A percentile compares a stretch with the other conserved stretches of the same genome.
Evolutionary conservation across 176 grass and related monocot species (phyloP).

Genomic region (Lolium multiflorum): DNA sequence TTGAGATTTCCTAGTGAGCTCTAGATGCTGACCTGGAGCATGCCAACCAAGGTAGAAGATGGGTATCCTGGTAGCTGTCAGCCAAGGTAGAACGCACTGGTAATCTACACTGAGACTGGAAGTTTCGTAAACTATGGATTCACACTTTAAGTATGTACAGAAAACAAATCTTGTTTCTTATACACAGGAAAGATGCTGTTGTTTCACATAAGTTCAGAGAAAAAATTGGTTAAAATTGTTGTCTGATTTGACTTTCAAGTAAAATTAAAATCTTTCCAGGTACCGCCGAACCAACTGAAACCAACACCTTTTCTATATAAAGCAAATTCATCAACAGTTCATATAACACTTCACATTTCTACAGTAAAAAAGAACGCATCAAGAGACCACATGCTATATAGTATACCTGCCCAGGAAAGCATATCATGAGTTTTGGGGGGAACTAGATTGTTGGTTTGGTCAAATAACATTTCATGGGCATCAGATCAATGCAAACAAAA

Average conservation of each 20-base stretch:
- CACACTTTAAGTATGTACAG: not conserved
- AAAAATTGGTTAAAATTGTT: not conserved
- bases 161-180: not conserved
- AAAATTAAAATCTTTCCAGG: not conserved
- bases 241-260: not conserved
- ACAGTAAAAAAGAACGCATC: conserved; percentile 25
- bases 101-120: not conserved
- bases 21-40: not conserved
- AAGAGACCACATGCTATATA: not conserved
- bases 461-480: not conserved
- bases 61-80: not conserved
- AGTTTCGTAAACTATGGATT: not conserved
- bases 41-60: not conserved
- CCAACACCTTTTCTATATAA: not conserved
- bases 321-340: not conserved
- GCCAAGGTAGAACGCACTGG: not conserved
- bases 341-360: not conserved
- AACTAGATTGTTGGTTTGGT: conserved; percentile 17
- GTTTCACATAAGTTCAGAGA: not conserved
- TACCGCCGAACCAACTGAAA: not conserved
- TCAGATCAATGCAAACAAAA: not conserved
- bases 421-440: not conserved
- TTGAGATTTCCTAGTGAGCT: not conserved
- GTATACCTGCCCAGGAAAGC: not conserved
- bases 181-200: not conserved